Conservation (phyloP, 2,329 filamentous ascomycete species). For the Pseudohalonectria lignicola region DNA sequence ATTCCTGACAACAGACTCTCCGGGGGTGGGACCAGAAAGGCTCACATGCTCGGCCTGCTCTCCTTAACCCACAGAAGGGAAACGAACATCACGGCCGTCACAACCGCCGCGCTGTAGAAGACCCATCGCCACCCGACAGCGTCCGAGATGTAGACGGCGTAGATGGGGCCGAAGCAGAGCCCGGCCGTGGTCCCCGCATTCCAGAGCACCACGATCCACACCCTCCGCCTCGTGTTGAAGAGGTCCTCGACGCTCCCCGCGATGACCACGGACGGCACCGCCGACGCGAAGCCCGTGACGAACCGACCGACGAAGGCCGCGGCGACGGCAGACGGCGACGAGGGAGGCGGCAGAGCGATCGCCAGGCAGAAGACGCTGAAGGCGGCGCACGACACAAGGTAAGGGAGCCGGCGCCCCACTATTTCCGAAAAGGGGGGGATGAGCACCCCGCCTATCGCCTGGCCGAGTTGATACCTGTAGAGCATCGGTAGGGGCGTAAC, state of each 20-base stretch:
- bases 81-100: conserved; percentile 19
- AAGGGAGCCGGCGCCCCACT: conserved; percentile 22
- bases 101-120: conserved; percentile 28
- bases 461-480: conserved; percentile 22
- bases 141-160: conserved; percentile 26
- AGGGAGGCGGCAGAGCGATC: conserved; percentile 22
- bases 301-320: conserved; percentile 28
- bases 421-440: conserved; percentile 25
- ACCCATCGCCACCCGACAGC: conserved; percentile 29
- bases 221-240: conserved; percentile 29
- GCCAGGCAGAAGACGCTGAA: conserved; percentile 23
- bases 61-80: conserved; percentile 26
- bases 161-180: conserved; percentile 29
- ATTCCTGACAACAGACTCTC: no score
- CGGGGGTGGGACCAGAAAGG: not conserved
- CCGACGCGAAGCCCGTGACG: conserved; percentile 29
- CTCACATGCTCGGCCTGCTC: conserved; percentile 26
- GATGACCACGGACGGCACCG: conserved; percentile 33
- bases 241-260: conserved; percentile 38
- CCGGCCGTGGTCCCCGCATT: conserved; percentile 28
- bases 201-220: conserved; percentile 35
- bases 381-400: conserved; percentile 18
- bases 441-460: conserved; percentile 24
- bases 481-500: no score
- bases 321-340: conserved; percentile 5